Base-by-base conservation (phyloP, 2,329 filamentous ascomycete genomes). In the Pseudogymnoascus sp. region DNA sequence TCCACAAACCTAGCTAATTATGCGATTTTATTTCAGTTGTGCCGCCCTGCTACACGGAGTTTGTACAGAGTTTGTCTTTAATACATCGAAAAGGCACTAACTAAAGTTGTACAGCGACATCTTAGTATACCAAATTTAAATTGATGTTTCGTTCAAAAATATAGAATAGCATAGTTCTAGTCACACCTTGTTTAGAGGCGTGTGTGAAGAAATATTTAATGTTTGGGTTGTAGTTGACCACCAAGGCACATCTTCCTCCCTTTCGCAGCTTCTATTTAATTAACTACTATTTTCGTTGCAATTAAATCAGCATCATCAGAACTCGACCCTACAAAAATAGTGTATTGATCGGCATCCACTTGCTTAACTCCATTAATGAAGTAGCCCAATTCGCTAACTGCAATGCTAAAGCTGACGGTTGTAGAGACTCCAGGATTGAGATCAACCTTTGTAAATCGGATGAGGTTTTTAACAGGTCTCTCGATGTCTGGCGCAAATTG, bases 401-500 rank as follows among this genome's bases (percentile, higher is more conserved):
- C 3, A 41, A 41, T 41, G 38, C 16, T 41, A 16, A 41, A 41
- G 38, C 16, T 41, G 19, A 60, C 31, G 6, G 31, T 31, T 14
- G 31, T 31, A n/a, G 26, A 33, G 8, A 19, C 59, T 3, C 59
- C 59, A 24, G 33, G 26, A 4, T 33, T 24, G 14, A 41, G 33
- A 33, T 60, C 59, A 38, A 60, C 33, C 33, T 60, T 60, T 3
- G 26, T 38, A 14, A 60, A 60, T 6, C 59, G 33, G 59, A 60
- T 41, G 5, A 60, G 38, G 6, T 60, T 60, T 38, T 60, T 60
- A 24, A 22, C 22, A n/a, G 59, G 59, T 24, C 26, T 33, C 33
- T 60, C 59, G 33, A 60, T 60, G 7, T 33, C 59, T n/a, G 26
- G 26, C 12, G 59, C 33, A 24, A 38, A 60, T 38, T 26, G 33